Evolutionary conservation across 345 rosid genomes (phyloP), one percentile per base, ranked within the genome.

Genomic region (Salix exigua): DNA sequence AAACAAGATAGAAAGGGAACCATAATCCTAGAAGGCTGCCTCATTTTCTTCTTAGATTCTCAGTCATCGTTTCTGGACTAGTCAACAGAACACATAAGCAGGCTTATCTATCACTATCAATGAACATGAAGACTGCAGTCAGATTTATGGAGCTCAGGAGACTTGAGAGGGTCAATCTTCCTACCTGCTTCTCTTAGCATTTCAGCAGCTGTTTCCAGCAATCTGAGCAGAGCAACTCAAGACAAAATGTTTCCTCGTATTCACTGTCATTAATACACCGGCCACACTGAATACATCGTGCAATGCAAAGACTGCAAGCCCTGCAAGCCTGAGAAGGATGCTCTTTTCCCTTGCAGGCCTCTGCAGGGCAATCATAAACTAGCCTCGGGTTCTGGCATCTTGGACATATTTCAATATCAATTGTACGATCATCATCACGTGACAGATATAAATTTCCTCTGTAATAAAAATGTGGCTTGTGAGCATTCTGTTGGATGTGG

Each of bases 321-420:
- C 99, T 88, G 75, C 99, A 96, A 7, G 74, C 77, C 60, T 75
- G 86, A 75, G 80, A 44, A 14, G 83, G 65, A 69, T 80, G 74
- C 38, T 78, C 85, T 68, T 85, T 88, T 82, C 82, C 86, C 81
- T 82, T 89, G 82, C 99, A 96, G 70, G 82, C 86, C 79, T 94
- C 91, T 0, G 87, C 90, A 26, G 99, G 97, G 78, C 99, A 96
- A 77, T 94, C 99, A 86, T 91, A 96, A 12, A 96, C 89, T 65
- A 96, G 81, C 88, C 91, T 88, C 71, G 84, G 82, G 68, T 88
- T 88, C 82, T 83, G 88, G 85, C 99, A 96, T 80, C 85, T 87
- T 0, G 98, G 99, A 78, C 99, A 96, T 82, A 82, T 82, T 86
- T 96, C 99, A 73, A 96, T 90, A 76, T 96, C 99, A 69, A 96